Base-by-base conservation (phyloP, 2,329 filamentous ascomycete species). In the Colletotrichum abscissum region DNA sequence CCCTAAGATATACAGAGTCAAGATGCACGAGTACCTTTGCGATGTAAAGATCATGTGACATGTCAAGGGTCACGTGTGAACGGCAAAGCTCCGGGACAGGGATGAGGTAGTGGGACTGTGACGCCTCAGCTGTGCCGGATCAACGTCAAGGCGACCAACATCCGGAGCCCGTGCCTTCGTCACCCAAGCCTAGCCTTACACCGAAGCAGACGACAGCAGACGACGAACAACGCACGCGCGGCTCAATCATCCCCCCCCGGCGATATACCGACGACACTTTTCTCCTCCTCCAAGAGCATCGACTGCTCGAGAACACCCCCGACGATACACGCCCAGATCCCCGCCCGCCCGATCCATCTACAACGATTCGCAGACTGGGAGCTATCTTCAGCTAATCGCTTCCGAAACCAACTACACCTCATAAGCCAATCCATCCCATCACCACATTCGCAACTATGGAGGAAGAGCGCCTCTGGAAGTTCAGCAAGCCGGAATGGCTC, bases 381-480 rank as follows among this genome's bases (percentile, higher is more conserved):
- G 42, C 42, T 49, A n/a, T 49, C 42, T 9, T 9, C 7, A 22
- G 42, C 42, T 49, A 49, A 11, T 7, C 42, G 42, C 42, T 49
- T 49, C 42, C 42, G 24, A 55, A 16, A 11, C 49, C 26, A n/a
- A n/a, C 49, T n/a, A 58, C 12, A 28, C 57, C 38, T 6, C 67
- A 26, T 22, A 62, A 52, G 28, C 54, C 33, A 22, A 70, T 63
- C 49, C 54, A n/a, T 26, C 28, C 46, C 46, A 28, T 59, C 49
- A 65, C 55, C 24, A 55, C 59, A 46, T 35, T 57, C 72, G 70
- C 66, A 77, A 81, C 42, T 63, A 91, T 91, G 89, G 88, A 90
- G 75, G 90, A 92, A 76, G 90, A 92, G 73, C 89, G 90, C 69
- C 89, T 92, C 77, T 92, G 88, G 88, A 92, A 92, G 85, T 92